Evolutionary conservation across 1,284 basidiomycete species (phyloP).

Genomic region (Apiotrichum gracile): DNA sequence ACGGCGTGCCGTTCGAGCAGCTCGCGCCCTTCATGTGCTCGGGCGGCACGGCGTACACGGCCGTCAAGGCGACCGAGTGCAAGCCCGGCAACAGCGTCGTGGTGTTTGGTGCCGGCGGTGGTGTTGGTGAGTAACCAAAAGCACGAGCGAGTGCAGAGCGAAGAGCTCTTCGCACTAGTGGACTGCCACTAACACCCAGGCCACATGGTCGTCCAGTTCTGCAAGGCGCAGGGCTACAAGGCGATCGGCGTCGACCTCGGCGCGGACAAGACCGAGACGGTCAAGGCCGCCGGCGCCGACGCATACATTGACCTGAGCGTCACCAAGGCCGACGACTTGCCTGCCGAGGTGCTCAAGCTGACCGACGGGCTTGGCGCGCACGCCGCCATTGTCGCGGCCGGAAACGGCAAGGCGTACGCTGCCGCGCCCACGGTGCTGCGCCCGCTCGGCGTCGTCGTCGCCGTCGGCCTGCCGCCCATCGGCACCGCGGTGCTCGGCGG

Average conservation of each 20-base stretch:
- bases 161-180: too few relatives aligned
- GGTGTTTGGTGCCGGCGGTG: slow-evolving; percentile 14
- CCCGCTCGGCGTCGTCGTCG: slow-evolving; percentile 9
- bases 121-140: slow-evolving; percentile 2
- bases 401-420: slow-evolving; percentile 16
- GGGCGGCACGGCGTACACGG: slow-evolving; percentile 17
- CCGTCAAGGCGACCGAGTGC: slow-evolving; percentile 14
- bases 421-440: slow-evolving; percentile 10
- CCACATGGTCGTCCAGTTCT: slow-evolving; percentile 20
- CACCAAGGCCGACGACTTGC: slow-evolving; percentile 4
- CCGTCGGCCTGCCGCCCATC: slow-evolving; percentile 15
- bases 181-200: too few relatives aligned
- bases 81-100: slow-evolving; percentile 8
- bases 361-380: slow-evolving; percentile 12
- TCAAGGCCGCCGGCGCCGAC: slow-evolving; percentile 5
- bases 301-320: slow-evolving; percentile 10
- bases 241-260: slow-evolving; percentile 18
- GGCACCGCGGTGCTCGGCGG: slow-evolving; percentile 37
- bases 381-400: slow-evolving; percentile 14
- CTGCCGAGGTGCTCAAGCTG: slow-evolving; percentile 10
- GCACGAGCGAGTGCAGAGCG: too few relatives aligned
- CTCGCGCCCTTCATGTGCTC: slow-evolving; percentile 14
- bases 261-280: slow-evolving; percentile 9
- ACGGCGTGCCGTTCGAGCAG: slow-evolving; percentile 13
- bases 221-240: slow-evolving; percentile 11